Evolutionary conservation across 2,329 filamentous ascomycete genomes (phyloP).

Genomic region (Teratosphaeria gauchensis): DNA sequence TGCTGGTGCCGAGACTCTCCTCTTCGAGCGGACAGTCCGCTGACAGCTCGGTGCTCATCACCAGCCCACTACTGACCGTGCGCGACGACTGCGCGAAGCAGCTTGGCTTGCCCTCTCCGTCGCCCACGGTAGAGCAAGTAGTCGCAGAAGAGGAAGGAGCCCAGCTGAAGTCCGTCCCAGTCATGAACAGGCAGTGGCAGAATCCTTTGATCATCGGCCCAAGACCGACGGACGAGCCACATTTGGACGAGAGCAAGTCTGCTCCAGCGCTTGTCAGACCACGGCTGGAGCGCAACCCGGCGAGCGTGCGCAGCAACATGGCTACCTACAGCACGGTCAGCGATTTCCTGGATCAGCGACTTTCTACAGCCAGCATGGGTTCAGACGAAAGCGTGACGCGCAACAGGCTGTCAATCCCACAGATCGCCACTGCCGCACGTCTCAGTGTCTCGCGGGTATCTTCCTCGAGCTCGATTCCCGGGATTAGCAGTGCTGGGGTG

Average conservation of each 20-base stretch:
- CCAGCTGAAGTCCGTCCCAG: slow-evolving; percentile 22
- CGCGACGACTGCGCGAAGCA: slow-evolving; percentile 8
- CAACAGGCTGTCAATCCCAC: slow-evolving; percentile 1
- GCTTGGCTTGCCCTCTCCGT: slow-evolving; percentile 4
- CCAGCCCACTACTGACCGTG: slow-evolving; percentile 25
- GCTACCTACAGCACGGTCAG: slow-evolving; percentile 18
- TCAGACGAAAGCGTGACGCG: slow-evolving; percentile 17
- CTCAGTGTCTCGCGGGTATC: slow-evolving; percentile 21
- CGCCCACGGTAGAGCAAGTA: slow-evolving; percentile 19
- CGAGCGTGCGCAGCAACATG: slow-evolving; percentile 18
- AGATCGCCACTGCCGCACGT: not conserved
- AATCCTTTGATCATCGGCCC: slow-evolving; percentile 24
- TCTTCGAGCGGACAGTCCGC: slow-evolving; percentile 32
- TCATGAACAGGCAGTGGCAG: slow-evolving; percentile 28
- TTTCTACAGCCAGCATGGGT: slow-evolving; percentile 14
- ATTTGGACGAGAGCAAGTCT: not conserved
- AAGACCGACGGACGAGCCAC: slow-evolving; percentile 11
- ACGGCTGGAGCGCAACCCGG: slow-evolving; percentile 15
- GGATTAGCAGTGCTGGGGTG: slow-evolving; percentile 13
- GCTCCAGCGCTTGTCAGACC: slow-evolving; percentile 8
- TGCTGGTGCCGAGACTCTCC: slow-evolving; percentile 28
- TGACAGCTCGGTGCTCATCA: slow-evolving; percentile 32
- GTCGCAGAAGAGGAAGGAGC: slow-evolving; percentile 18
- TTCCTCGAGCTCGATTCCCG: slow-evolving; percentile 18
- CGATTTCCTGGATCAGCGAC: slow-evolving; percentile 11